Evolutionary conservation across 805 yeast species (phyloP), one percentile per base, ranked within the genome.

Genomic region (Teunomyces panamensis): DNA sequence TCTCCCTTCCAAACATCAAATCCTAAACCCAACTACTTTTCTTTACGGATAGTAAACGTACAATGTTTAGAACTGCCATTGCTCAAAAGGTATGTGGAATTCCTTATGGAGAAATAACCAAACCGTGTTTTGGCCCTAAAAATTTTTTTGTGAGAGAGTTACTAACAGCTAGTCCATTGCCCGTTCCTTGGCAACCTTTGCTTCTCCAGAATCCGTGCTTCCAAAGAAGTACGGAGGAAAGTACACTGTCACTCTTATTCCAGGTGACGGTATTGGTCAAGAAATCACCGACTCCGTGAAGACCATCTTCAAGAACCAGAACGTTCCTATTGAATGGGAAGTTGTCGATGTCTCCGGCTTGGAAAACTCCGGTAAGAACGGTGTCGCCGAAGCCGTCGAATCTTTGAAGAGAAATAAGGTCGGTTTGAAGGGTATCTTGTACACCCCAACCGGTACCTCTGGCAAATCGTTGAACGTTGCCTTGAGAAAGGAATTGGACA

Each of bases 221-320:
- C 95, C 96, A 62, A 89, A 89, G 77, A 87, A 88, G 73, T 90
- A 89, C 74, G 98, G 98, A 59, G 96, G 97, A 53, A 85, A 85
- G 67, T 91, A 82, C 79, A 87, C 92, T 45, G 97, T 94, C 49
- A 92, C 99, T 44, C 79, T 92, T 68, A 85, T 92, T 59, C 98
- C 98, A 50, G 97, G 99, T 73, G 99, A 92, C 67, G 98, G 98
- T 81, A 87, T 91, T 57, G 99, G 99, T 71, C 85, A 85, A 65
- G 97, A 91, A 76, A 88, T 91, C 67, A 86, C 98, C 50, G 92
- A 87, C 69, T 87, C 97, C 24, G 99, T 92, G 51, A 84, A 87
- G 69, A 81, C 89, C 57, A 87, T 92, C 67, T 92, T 92, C 79
- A 80, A 84, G 65, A 81, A 89, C 53, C 90, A 87, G 72, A 83